Percentiles rank a stretch among this genome's conserved stretches.
Conservation (phyloP, 495 filamentous ascomycete species). For the Neurospora sublineolata region DNA sequence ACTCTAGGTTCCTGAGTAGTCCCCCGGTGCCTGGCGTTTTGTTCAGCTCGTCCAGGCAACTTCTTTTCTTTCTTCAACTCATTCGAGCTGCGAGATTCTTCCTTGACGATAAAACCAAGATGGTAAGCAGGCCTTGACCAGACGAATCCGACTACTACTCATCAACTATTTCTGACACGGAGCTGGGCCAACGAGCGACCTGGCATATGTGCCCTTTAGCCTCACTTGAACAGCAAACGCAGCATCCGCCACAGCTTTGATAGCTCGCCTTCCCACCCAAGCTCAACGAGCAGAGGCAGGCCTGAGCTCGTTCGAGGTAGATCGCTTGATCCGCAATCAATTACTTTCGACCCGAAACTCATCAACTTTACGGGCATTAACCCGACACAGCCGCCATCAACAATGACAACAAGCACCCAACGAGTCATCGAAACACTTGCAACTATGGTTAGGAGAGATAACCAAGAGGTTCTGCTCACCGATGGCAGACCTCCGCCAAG, state of each 20-base stretch:
- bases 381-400: not conserved
- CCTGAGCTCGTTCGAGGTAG: slow-evolving; percentile 22
- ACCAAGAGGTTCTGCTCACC: not conserved
- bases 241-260: slow-evolving; percentile 13
- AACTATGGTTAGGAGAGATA: not conserved
- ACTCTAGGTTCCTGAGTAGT: not conserved
- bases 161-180: not conserved
- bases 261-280: slow-evolving; percentile 29
- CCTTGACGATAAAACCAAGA: not conserved
- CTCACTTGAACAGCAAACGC: not conserved
- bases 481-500: not conserved
- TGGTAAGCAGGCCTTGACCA: not conserved
- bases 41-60: not conserved
- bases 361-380: no score
- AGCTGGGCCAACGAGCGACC: not conserved
- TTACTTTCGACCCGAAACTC: no score
- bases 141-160: not conserved
- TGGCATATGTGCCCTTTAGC: not conserved
- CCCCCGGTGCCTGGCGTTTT: not conserved
- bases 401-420: not conserved
- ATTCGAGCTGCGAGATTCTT: not conserved
- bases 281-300: slow-evolving; percentile 30
- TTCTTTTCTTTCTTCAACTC: not conserved
- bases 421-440: not conserved
- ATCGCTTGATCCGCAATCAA: slow-evolving; percentile 13